Base-by-base conservation (phyloP, 306 rosid genomes). In the Begonia loranthoides region DNA sequence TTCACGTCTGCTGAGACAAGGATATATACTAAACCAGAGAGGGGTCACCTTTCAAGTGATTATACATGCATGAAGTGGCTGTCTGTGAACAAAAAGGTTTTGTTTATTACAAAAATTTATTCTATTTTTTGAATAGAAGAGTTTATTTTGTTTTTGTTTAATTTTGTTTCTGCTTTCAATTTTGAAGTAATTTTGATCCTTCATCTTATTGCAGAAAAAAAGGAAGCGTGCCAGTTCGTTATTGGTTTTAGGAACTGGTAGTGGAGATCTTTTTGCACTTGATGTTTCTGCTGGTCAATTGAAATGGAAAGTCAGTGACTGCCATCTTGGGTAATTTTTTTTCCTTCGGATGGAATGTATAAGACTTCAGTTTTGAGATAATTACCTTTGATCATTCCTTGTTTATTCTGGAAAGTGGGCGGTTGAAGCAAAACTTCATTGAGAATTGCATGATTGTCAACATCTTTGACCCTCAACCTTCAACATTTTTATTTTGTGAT, bases 11-110 rank as follows among this genome's bases (percentile, higher is more conserved):
- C 76, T 56, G 70, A 77, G 28, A 66, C 78, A 14, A 69, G 66
- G 56, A 61, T 61, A 16, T 70, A 57, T 49, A 56, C 73, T n/a
- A 65, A 67, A 44, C 67, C 75, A 52, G 61, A 58, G 12, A 82
- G 75, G 51, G 97, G 95, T n/a, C 97, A 85, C 50, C 95, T 90
- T 41, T 83, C 97, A 6, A 70, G 85, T 49, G 97, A 90, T 66
- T 90, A 86, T 58, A 86, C 89, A 0, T 90, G 99, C 81, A 86
- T 90, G 87, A 83, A 77, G 61, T 90, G 95, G 95, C 61, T 80
- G 39, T 82, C 79, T 50, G 59, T 77, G 38, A 77, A 82, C 54
- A 67, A 51, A 74, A 90, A 86, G 96, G 96, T 87, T 17, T 17
- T 28, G 40, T 45, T 58, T 56, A 22, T 38, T n/a, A n/a, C n/a